Percentiles rank a stretch among this genome's conserved stretches.
Conservation (phyloP, 805 yeast genomes). For the Yarrowia sp. region DNA sequence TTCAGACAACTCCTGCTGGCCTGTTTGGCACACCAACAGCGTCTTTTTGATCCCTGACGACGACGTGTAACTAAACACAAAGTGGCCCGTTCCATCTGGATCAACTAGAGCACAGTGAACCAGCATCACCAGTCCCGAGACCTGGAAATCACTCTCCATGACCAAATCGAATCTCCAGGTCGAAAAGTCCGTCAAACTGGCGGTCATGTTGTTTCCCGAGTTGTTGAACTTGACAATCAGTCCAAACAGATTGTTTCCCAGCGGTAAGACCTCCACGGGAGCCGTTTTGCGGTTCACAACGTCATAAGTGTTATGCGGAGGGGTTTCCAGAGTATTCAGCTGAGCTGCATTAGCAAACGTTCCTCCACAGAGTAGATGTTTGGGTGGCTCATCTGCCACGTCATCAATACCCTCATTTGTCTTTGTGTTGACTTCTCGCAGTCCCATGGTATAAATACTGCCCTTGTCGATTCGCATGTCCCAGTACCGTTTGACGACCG, state of each 20-base stretch:
- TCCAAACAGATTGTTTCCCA: slow-evolving; percentile 1
- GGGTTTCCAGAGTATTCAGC: slow-evolving; percentile 15
- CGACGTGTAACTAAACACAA: slow-evolving; percentile 16
- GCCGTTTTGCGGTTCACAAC: slow-evolving; percentile 33
- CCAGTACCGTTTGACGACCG: slow-evolving; percentile 35
- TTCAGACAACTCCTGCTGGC: slow-evolving; percentile 7
- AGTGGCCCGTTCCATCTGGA: slow-evolving; percentile 25
- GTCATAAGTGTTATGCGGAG: slow-evolving; percentile 21
- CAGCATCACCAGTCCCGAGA: slow-evolving; percentile 19
- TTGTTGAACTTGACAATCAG: slow-evolving; percentile 35
- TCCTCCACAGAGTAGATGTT: slow-evolving; percentile 14
- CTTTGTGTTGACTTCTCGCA: slow-evolving; percentile 11
- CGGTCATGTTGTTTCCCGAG: slow-evolving; percentile 32
- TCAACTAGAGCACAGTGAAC: slow-evolving; percentile 35
- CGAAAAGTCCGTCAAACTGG: slow-evolving; percentile 17
- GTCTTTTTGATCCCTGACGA: slow-evolving; percentile 15
- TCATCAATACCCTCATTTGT: too few relatives aligned
- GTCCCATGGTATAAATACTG: slow-evolving; percentile 28
- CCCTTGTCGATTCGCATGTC: slow-evolving; percentile 26
- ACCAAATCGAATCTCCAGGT: slow-evolving; percentile 27
- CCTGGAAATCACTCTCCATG: slow-evolving; percentile 17
- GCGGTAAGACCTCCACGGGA: slow-evolving; percentile 11
- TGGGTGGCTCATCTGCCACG: background rate
- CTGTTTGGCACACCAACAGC: slow-evolving; percentile 4
- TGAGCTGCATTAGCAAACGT: slow-evolving; percentile 10